phyloP scores from a whole-genome alignment of 306 rosid species.

The Acmispon strigosus region DNA sequence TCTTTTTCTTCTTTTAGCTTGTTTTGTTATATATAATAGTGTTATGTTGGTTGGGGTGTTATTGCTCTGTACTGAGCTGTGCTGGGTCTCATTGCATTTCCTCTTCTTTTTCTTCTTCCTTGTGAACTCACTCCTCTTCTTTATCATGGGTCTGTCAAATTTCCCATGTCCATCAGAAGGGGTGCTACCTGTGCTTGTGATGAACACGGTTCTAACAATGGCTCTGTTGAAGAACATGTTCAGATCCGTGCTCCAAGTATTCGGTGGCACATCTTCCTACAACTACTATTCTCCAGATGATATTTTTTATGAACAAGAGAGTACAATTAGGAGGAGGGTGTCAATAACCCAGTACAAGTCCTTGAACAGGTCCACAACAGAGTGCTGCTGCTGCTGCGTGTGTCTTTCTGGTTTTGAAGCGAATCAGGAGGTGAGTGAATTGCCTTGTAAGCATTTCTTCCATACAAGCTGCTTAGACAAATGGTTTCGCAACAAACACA shows the following conservation, averaged over 20 bases:
- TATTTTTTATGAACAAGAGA: background rate
- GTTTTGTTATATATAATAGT: background rate
- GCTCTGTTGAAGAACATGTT: conserved; percentile 56
- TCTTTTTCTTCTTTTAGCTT: too few relatives aligned
- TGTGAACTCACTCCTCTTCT: background rate
- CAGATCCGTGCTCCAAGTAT: conserved; percentile 47
- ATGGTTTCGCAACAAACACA: conserved; percentile 64
- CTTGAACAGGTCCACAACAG: conserved; percentile 11
- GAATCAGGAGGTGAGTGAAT: conserved; percentile 67
- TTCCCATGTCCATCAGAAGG: conserved; percentile 53
- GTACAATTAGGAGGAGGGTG: conserved; percentile 32
- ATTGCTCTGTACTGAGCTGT: background rate
- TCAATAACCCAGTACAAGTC: conserved; percentile 49
- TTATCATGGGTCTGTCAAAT: conserved; percentile 65
- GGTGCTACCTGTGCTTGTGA: conserved; percentile 50
- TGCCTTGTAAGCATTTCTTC: conserved; percentile 79
- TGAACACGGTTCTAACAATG: conserved; percentile 56
- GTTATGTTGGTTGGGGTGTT: background rate
- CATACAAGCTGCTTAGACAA: conserved; percentile 65
- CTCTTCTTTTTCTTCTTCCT: background rate
- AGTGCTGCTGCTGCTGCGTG: conserved; percentile 47
- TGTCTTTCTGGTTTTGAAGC: conserved; percentile 67
- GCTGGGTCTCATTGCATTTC: background rate
- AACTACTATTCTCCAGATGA: background rate
- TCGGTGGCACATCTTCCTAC: conserved; percentile 12